phyloP scores from a whole-genome alignment of 371 early-diverging fungal species.

The Rhizopus delemar region DNA sequence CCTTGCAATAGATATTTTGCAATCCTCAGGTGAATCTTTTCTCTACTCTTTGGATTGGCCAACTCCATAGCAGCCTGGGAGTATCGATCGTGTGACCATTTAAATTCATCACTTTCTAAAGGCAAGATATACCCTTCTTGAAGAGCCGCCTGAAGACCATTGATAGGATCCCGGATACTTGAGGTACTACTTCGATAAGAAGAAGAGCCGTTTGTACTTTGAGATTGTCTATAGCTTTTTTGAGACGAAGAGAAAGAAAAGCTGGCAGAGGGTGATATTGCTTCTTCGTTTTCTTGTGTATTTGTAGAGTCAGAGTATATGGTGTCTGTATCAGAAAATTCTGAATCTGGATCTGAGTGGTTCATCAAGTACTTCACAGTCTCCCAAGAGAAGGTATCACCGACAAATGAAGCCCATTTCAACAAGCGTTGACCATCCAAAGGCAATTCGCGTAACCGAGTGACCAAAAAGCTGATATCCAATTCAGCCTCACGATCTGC shows the following conservation, averaged over 20 bases:
- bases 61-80: conserved; percentile 52
- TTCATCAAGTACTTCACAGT: conserved; percentile 45
- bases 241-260: conserved; percentile 4
- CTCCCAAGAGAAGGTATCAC: conserved; percentile 48
- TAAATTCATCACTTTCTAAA: conserved; percentile 43
- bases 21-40: conserved; percentile 43
- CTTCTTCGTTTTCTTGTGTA: background rate
- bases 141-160: conserved; percentile 45
- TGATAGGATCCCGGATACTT: conserved; percentile 31
- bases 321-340: conserved; percentile 26
- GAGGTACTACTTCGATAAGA: background rate
- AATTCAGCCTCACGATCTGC: conserved; percentile 27
- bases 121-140: conserved; percentile 53
- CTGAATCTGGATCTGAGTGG: conserved; percentile 36
- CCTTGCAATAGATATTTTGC: conserved; percentile 34
- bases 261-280: conserved; percentile 6
- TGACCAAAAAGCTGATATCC: conserved; percentile 39
- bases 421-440: conserved; percentile 37
- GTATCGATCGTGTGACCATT: conserved; percentile 50
- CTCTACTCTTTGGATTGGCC: conserved; percentile 34
- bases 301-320: background rate
- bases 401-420: conserved; percentile 48
- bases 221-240: background rate
- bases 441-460: conserved; percentile 39
- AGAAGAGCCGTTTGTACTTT: background rate